phyloP scores from a whole-genome alignment of 495 filamentous ascomycete genomes.

The Lasiosphaeria hispida region DNA sequence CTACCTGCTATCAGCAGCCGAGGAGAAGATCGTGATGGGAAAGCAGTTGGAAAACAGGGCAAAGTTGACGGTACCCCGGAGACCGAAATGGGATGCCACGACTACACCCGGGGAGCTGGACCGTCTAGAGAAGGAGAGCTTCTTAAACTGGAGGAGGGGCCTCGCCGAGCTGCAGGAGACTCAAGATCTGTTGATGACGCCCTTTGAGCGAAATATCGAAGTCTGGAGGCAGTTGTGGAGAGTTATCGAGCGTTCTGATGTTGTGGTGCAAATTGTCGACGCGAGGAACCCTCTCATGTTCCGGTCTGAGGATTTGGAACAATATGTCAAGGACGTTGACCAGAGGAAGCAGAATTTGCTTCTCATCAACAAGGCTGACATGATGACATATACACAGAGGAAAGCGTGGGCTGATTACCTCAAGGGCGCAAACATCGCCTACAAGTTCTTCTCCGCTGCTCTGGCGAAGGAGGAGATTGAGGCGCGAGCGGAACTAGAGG shows the following conservation, averaged over 20 bases:
- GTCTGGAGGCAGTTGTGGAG: conserved; percentile 99
- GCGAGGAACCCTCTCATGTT: conserved; percentile 93
- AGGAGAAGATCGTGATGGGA: conserved; percentile 70
- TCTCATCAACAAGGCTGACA: conserved; percentile 98
- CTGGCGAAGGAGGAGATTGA: conserved; percentile 72
- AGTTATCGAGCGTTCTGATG: conserved; percentile 93
- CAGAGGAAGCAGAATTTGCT: conserved; percentile 85
- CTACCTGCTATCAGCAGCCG: conserved; percentile 82
- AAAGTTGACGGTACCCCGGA: conserved; percentile 81
- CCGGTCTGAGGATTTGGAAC: conserved; percentile 88
- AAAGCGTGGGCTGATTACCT: conserved; percentile 88
- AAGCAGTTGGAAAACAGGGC: conserved; percentile 79
- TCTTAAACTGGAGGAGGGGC: conserved; percentile 86
- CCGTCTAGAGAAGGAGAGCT: conserved; percentile 69
- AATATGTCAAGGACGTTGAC: conserved; percentile 90
- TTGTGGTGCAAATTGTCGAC: conserved; percentile 98
- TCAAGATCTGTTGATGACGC: conserved; percentile 94
- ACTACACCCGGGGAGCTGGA: conserved; percentile 85
- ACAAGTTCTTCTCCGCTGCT: conserved; percentile 92
- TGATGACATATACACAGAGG: conserved; percentile 90
- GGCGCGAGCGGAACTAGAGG: conserved; percentile 31
- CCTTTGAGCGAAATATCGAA: conserved; percentile 96
- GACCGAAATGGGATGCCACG: conserved; percentile 80
- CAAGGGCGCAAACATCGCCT: conserved; percentile 73
- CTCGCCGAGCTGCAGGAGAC: conserved; percentile 90